Evolutionary conservation across 1,284 basidiomycete species (phyloP), one percentile per base, ranked within the genome.

Genomic region (Moesziomyces sp.): DNA sequence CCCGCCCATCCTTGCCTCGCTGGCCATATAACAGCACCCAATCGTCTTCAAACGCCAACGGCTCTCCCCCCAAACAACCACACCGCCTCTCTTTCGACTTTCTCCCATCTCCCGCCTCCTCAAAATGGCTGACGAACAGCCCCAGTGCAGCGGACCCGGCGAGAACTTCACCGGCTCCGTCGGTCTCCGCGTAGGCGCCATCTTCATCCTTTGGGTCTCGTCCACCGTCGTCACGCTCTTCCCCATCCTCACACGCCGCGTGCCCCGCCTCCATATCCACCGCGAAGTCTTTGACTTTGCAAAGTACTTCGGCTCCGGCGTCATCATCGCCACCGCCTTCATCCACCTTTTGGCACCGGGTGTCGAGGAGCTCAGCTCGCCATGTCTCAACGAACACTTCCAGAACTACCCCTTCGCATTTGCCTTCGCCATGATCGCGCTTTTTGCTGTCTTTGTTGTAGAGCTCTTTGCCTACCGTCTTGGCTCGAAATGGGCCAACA

Each of bases 281-380:
- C 65, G 59, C 0, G 46, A 69, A 11, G 61, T 77, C 23, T 82
- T 79, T 73, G 76, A 74, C 61, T 94, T 96, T 82, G 91, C 92
- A 30, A 97, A 96, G 85, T 98, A 92, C 86, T 97, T 97, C 85
- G 96, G 96, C 49, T 94, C 93, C 9, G 74, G 52, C 54, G 71
- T 80, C 66, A 83, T 87, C 58, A 92, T 98, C 71, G 93, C 93
- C 0, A 98, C 96, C 6, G 85, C 85, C 3, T 86, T 87, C 65
- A 86, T 87, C 42, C 87, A 87, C 52, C 57, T 83, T 0, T 56
- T 84, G 6, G 63, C 64, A 38, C 80, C 81, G 1, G 81, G 74
- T 24, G 51, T 62, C n/a, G 81, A 83, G 21, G 80, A 73, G 54
- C 66, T 84, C 3, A 46, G 57, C 0, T 72, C 67, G 35, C 64